These are phyloP conservation scores for Cryptosporidium xiaoi DNA, from an alignment of 169 alveolate species.

Conservation along the genomic window DNA sequence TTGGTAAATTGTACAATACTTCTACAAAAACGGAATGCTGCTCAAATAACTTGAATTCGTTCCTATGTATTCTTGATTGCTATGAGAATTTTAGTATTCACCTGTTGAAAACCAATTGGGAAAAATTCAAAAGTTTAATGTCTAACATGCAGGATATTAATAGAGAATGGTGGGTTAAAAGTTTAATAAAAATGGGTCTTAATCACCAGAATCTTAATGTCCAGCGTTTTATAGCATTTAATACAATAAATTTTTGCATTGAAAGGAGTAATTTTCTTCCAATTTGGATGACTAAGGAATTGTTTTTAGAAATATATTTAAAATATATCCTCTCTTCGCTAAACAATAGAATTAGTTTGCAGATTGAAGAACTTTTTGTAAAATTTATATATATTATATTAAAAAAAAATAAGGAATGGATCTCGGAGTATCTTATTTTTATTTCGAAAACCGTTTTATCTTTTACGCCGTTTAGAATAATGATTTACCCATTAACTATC, in stretches of 20 bases:
- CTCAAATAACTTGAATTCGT: slow-evolving; percentile 17
- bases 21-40: no score
- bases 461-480: slow-evolving; percentile 53
- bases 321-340: slow-evolving; percentile 39
- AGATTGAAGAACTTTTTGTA: slow-evolving; percentile 48
- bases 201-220: slow-evolving; percentile 58
- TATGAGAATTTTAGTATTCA: slow-evolving; percentile 78
- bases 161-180: slow-evolving; percentile 48
- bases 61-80: slow-evolving; percentile 75
- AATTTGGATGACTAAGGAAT: slow-evolving; percentile 26
- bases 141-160: slow-evolving; percentile 6
- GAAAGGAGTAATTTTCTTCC: slow-evolving; percentile 6
- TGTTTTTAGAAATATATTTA: slow-evolving; percentile 33
- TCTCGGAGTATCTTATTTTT: slow-evolving; percentile 4
- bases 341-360: slow-evolving; percentile 40
- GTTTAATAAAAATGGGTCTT: slow-evolving; percentile 44
- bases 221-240: slow-evolving; percentile 33
- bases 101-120: slow-evolving; percentile 77
- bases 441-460: neutral
- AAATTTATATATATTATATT: slow-evolving; percentile 21
- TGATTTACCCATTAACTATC: slow-evolving; percentile 38
- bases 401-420: slow-evolving; percentile 27
- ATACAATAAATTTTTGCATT: slow-evolving; percentile 36
- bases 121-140: slow-evolving; percentile 55
- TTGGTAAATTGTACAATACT: neutral